Percentiles rank a stretch among this genome's conserved stretches.
Conservation (phyloP, 2,329 filamentous ascomycete genomes). For the Ceratocystis variospora region DNA sequence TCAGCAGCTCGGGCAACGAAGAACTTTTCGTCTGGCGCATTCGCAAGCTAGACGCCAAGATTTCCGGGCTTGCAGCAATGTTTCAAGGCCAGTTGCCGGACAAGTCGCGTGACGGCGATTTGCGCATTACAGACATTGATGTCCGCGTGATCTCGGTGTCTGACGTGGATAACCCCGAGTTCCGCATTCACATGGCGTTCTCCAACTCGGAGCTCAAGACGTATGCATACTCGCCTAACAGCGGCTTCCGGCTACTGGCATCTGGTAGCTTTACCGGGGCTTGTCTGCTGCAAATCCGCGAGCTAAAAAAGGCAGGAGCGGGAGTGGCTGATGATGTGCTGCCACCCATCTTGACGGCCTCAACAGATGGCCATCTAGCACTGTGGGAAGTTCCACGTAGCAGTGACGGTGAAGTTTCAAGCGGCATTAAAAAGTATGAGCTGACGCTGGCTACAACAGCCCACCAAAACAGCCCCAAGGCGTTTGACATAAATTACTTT, state of each 20-base stretch:
- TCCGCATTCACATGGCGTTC: constrained; percentile 57
- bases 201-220: constrained; percentile 69
- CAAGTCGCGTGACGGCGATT: constrained; percentile 43
- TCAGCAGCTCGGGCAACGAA: constrained; percentile 77
- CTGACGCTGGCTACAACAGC: constrained; percentile 32
- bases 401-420: neutral
- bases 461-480: constrained; percentile 75
- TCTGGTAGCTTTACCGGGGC: constrained; percentile 52
- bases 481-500: constrained; percentile 35
- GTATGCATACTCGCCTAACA: constrained; percentile 34
- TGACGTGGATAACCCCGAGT: constrained; percentile 25
- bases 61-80: constrained; percentile 39
- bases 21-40: constrained; percentile 81
- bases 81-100: constrained; percentile 43
- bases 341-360: constrained; percentile 45
- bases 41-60: constrained; percentile 36
- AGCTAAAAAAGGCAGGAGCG: constrained; percentile 27
- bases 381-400: constrained; percentile 37
- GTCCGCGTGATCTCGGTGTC: constrained; percentile 27
- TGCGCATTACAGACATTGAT: constrained; percentile 73
- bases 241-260: constrained; percentile 37
- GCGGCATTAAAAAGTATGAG: constrained; percentile 21
- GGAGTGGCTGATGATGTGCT: constrained; percentile 10
- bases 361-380: constrained; percentile 67
- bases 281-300: constrained; percentile 56